A percentile compares a stretch with the other conserved stretches of the same genome.
These are phyloP conservation scores for Lactarius psammicola DNA, from an alignment of 768 basidiomycete genomes.

Conservation along the genomic window DNA sequence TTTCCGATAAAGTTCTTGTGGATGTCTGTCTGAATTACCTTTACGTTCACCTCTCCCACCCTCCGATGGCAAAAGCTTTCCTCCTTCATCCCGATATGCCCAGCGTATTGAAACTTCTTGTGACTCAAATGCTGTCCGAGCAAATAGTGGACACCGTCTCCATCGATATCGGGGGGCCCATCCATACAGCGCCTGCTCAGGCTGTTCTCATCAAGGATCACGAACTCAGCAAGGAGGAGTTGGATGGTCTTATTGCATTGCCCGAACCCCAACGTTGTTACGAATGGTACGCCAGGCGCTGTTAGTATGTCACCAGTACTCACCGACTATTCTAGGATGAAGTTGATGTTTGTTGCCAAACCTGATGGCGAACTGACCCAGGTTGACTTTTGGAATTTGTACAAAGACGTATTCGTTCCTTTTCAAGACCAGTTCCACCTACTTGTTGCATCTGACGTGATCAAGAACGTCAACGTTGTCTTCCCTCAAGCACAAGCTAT, in stretches of 20 bases:
- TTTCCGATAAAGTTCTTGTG: slow-evolving; percentile 64
- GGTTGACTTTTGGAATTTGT: slow-evolving; percentile 93
- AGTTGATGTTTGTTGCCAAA: slow-evolving; percentile 75
- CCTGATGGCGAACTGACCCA: slow-evolving; percentile 83
- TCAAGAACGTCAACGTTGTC: slow-evolving; percentile 85
- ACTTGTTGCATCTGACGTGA: slow-evolving; percentile 87
- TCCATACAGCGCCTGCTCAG: slow-evolving; percentile 56
- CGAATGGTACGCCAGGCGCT: slow-evolving; percentile 60
- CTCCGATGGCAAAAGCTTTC: slow-evolving; percentile 74
- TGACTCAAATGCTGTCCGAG: slow-evolving; percentile 64
- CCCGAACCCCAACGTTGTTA: slow-evolving; percentile 79
- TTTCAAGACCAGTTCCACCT: slow-evolving; percentile 56
- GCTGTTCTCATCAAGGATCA: slow-evolving; percentile 51
- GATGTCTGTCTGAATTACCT: slow-evolving; percentile 74
- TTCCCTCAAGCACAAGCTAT: slow-evolving; percentile 87
- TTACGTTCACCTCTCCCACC: slow-evolving; percentile 71
- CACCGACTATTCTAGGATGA: slow-evolving; percentile 61
- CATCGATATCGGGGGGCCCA: slow-evolving; percentile 58
- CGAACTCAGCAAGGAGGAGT: slow-evolving; percentile 68
- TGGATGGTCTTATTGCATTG: slow-evolving; percentile 54
- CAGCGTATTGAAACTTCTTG: slow-evolving; percentile 63
- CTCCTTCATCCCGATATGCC: slow-evolving; percentile 69
- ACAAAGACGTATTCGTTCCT: slow-evolving; percentile 77
- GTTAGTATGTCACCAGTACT: neutral
- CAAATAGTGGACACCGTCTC: slow-evolving; percentile 68